Percentiles rank a stretch among this genome's conserved stretches.
Conservation (phyloP, 352 stramenopile genomes). For the Sclerospora graminicola region DNA sequence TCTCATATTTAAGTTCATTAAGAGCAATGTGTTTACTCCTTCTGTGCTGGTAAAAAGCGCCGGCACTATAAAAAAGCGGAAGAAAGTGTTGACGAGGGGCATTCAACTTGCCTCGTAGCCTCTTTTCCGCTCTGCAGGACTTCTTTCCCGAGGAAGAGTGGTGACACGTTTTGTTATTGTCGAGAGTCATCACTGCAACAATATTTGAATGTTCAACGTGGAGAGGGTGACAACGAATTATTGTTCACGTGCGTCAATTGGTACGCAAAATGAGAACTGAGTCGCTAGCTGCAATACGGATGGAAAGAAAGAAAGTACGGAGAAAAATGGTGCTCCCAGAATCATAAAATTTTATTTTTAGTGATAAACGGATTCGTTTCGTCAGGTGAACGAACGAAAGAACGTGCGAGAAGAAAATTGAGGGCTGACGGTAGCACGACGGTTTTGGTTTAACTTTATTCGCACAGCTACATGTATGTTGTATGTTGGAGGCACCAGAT, state of each 20-base stretch:
- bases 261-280: constrained; percentile 20
- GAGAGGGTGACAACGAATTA: not conserved
- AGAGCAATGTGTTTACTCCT: constrained; percentile 1
- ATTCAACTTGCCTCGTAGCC: constrained; percentile 3
- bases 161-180: constrained; percentile 10
- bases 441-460: constrained; percentile 4
- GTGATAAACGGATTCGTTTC: no score
- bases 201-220: constrained; percentile 1
- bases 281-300: not conserved
- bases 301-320: not conserved
- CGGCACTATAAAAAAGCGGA: not conserved
- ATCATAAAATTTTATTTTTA: not conserved
- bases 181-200: not conserved
- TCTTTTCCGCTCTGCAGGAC: constrained; percentile 2
- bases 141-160: constrained; percentile 8
- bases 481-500: not conserved
- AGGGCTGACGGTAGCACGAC: constrained; percentile 1
- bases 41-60: constrained; percentile 2
- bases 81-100: constrained; percentile 3
- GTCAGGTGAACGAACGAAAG: constrained; percentile 19
- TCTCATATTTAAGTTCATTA: not conserved
- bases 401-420: constrained; percentile 14
- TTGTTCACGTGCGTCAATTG: constrained; percentile 1
- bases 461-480: not conserved
- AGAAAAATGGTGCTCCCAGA: not conserved